Base-by-base conservation (phyloP, 106 monocot genomes). In the Phalaenopsis aphrodite region DNA sequence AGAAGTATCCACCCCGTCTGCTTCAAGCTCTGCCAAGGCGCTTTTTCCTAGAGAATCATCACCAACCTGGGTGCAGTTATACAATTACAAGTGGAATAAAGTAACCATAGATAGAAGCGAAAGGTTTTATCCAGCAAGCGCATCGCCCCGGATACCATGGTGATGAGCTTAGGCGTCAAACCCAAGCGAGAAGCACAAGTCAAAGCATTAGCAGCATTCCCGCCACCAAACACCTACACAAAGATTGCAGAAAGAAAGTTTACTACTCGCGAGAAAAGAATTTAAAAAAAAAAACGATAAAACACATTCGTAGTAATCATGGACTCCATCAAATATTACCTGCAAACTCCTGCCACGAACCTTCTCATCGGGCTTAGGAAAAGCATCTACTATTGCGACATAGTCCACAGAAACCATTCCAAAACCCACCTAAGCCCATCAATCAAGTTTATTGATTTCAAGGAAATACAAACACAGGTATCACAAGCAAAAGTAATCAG, bases 1-100 rank as follows among this genome's bases (percentile, higher is more conserved):
- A 78, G 96, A 97, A 67, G 90, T 87, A 87, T 97, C 96, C n/a
- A 97, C 92, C 0, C 94, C 94, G 82, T 94, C 92, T 78, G 79
- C 82, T 80, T 92, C 84, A 66, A 97, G 87, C 77, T 94, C 96
- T 30, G 76, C 37, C 8, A 97, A 84, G 12, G 88, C 65, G 47
- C 58, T 86, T 83, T 66, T 92, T 36, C 96, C 96, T 78, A 87
- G 92, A 75, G 85, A 57, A 85, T 97, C 96, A 87, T 92, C 78
- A 47, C 90, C 90, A 46, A 97, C 90, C 96, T 97, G 81, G 71
- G 42, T 16, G 80, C 15, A 21, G 61, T 61, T 21, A 61, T 21
- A 8, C 21, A 61, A 61, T 61, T 61, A 52, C 14, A 52, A 52
- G 52, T 14, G 30, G 12, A 52, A 14, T 52, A 52, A 52, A 21